A percentile compares a stretch with the other conserved stretches of the same genome.
These are phyloP conservation scores for Carex cristatella DNA, from an alignment of 176 grass and related monocot species.

Conservation along the genomic window DNA sequence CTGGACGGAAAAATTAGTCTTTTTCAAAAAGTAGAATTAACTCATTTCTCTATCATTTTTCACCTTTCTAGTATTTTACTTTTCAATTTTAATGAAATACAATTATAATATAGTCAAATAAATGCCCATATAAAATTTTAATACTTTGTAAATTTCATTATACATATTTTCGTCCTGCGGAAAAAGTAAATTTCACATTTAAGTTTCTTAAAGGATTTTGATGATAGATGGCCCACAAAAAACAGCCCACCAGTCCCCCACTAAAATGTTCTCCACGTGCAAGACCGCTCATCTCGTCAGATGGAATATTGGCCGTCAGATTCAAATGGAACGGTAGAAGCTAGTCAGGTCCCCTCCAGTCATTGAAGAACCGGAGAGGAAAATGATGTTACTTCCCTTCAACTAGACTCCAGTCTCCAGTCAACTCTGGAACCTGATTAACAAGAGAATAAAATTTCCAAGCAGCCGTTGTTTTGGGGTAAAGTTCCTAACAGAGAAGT, in stretches of 20 bases:
- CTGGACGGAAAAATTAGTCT: too few species aligned
- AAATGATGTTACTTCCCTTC: background rate
- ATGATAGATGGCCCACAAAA: background rate
- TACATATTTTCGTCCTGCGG: background rate
- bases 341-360: background rate
- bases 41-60: too few species aligned
- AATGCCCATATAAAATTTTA: too few species aligned
- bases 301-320: background rate
- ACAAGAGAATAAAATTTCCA: too few species aligned
- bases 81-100: too few species aligned
- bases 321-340: background rate
- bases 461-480: too few species aligned
- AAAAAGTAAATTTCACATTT: background rate
- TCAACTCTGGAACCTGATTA: background rate
- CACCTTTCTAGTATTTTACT: too few species aligned
- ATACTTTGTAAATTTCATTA: too few species aligned
- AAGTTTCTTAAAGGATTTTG: background rate
- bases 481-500: too few species aligned
- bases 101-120: too few species aligned
- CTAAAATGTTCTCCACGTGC: background rate
- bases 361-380: background rate
- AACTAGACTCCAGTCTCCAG: slow-evolving; percentile 1
- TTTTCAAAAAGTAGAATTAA: too few species aligned
- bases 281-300: background rate
- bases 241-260: background rate